Evolutionary conservation across 768 basidiomycete species (phyloP).

Genomic region (Kwoniella europaea): DNA sequence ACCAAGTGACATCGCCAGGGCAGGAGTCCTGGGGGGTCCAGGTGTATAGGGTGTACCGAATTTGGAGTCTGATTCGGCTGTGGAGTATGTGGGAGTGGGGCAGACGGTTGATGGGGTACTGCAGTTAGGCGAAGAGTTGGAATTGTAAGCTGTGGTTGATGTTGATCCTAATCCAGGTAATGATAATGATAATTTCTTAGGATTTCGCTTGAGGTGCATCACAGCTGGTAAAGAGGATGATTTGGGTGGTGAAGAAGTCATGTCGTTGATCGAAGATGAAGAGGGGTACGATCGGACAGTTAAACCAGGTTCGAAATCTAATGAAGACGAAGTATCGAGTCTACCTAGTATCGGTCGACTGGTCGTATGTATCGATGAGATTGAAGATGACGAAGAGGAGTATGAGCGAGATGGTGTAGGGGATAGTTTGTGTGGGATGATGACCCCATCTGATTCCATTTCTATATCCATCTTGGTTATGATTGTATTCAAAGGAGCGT

Average conservation of each 20-base stretch:
- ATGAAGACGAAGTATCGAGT: constrained; percentile 5
- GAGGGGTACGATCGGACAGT: background rate
- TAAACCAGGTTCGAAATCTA: constrained; percentile 8
- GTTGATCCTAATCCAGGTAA: constrained; percentile 7
- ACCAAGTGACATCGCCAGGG: constrained; percentile 39
- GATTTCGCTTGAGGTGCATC: constrained; percentile 27
- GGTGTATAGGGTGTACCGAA: constrained; percentile 45
- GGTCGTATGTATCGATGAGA: background rate
- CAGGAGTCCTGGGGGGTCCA: constrained; percentile 46
- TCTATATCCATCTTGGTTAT: constrained; percentile 13
- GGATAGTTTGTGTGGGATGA: background rate
- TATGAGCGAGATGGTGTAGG: background rate
- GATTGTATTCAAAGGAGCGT: background rate
- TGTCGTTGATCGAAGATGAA: constrained; percentile 4
- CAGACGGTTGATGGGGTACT: constrained; percentile 24
- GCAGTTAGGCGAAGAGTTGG: background rate
- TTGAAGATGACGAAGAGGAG: background rate
- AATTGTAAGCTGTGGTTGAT: background rate
- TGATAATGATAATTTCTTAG: constrained; percentile 27
- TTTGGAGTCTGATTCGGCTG: constrained; percentile 7
- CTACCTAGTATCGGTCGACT: constrained; percentile 10
- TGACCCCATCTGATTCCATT: constrained; percentile 4
- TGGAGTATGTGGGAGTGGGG: constrained; percentile 19
- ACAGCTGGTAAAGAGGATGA: constrained; percentile 9
- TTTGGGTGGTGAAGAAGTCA: constrained; percentile 15